Base-by-base conservation (phyloP, 2,329 filamentous ascomycete species). In the Fusarium siculi region DNA sequence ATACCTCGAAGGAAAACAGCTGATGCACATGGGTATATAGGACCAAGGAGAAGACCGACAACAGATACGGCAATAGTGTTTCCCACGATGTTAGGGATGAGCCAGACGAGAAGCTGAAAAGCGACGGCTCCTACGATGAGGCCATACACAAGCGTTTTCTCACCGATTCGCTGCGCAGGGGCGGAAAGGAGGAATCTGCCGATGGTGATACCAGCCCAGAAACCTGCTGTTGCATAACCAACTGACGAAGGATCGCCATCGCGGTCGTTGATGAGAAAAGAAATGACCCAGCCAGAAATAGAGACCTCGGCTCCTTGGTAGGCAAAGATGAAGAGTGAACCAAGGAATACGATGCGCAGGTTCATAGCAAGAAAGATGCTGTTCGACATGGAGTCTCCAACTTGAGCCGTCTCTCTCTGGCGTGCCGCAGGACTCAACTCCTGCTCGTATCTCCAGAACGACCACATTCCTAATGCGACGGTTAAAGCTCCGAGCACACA, bases 281-380 rank as follows among this genome's bases (percentile, higher is more conserved):
- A 94, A 70, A 96, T 94, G 54, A 96, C 92, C 94, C 94, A 97
- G 59, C 94, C 93, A 0, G 92, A 93, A 72, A 96, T 93, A 65
- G 91, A 91, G 21, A 97, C 93, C 81, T 97, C 94, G 40, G 93
- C 92, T 39, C 93, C 94, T 81, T 96, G 93, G 80, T 97, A 97
- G 32, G 91, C 90, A 80, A 97, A 96, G 80, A 96, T 93, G 84
- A 96, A 96, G 15, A 94, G 80, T 0, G 93, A 92, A 7, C 93
- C 93, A 0, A 96, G 86, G 3, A 96, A 81, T 0, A 95, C 93
- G 9, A 91, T 86, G 37, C 88, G 79, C 83, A 85, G 77, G 81
- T 84, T 82, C 79, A 88, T 80, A 68, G 84, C 83, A 77, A 87
- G 72, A 53, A 87, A 76, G 85, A 89, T 85, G 56, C 82, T 83